phyloP scores from a whole-genome alignment of 495 filamentous ascomycete genomes.

The Rusavskia elegans region DNA sequence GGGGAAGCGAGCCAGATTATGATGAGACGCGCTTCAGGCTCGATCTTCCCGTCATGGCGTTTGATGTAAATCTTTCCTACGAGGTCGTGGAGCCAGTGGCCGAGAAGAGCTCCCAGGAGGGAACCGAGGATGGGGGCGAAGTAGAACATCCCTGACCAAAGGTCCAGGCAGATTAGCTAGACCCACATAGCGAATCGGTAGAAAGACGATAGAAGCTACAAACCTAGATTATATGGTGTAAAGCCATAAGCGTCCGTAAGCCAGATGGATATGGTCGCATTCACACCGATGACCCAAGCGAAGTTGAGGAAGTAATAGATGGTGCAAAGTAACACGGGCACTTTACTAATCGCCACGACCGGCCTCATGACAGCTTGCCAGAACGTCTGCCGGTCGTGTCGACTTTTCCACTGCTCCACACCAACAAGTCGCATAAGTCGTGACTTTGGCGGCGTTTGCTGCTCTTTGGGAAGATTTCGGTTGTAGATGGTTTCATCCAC shows the following conservation, averaged over 20 bases:
- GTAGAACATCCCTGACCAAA: constrained; percentile 33
- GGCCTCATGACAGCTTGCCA: constrained; percentile 28
- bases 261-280: constrained; percentile 43
- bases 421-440: constrained; percentile 28
- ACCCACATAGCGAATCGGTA: no score
- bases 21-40: constrained; percentile 42
- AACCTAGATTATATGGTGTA: constrained; percentile 33
- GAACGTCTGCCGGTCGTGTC: constrained; percentile 26
- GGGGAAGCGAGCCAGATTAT: constrained; percentile 33
- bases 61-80: constrained; percentile 31
- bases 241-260: constrained; percentile 39
- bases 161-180: neutral
- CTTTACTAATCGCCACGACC: constrained; percentile 31
- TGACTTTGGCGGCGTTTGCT: constrained; percentile 27
- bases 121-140: constrained; percentile 40
- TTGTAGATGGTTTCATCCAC: constrained; percentile 47
- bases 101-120: constrained; percentile 33
- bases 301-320: constrained; percentile 44
- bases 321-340: constrained; percentile 29
- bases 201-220: no score
- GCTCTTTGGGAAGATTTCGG: constrained; percentile 26
- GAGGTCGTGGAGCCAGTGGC: constrained; percentile 45
- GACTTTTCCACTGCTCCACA: constrained; percentile 27
- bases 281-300: constrained; percentile 46
- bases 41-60: constrained; percentile 34